Evolutionary conservation across 352 stramenopile genomes (phyloP), one percentile per base, ranked within the genome.

Genomic region (Globisporangium yorkense): DNA sequence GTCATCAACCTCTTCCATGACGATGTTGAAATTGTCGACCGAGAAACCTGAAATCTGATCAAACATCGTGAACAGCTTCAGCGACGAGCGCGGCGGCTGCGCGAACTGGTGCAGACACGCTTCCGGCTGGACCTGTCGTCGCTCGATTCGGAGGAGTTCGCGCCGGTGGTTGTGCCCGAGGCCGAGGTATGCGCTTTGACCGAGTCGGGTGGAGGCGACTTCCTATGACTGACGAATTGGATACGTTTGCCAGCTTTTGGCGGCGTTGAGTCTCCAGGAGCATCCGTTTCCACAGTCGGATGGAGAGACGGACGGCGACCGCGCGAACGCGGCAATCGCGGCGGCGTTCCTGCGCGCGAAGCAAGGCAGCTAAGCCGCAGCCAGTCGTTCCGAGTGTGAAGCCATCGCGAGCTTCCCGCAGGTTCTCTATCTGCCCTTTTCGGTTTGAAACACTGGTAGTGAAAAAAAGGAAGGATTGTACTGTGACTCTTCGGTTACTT

Each of bases 151-250:
- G 72, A 75, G 21, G 74, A 83, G 56, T 77, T 77, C n/a, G 67
- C 74, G 12, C 74, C 76, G 3, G 76, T 84, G 4, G 51, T 83
- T 40, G 72, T 84, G 41, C 31, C 64, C 2, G 46, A 63, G 13
- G 57, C 74, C 48, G 75, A 80, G 71, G 72, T 85, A 53, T 45
- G 57, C 57, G 35, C 18, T 1, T 47, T 12, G 6, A 5, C n/a
- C 16, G 6, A 20, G 35, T 3, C 31, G 24, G 24, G 24, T 27
- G 24, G 24, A 27, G 24, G 24, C 24, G 24, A 27, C 24, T 27
- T 27, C 24, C 24, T 27, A 27, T 2, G 24, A 13, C 16, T 24
- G n/a, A 46, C 15, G 16, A 35, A 45, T 43, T 50, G 27, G 21
- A 13, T 16, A 7, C 18, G 15, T 50, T 40, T 51, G 54, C 3